A percentile compares a stretch with the other conserved stretches of the same genome.
Conservation (phyloP, 2,329 filamentous ascomycete species). For the Venturia carpophila region DNA sequence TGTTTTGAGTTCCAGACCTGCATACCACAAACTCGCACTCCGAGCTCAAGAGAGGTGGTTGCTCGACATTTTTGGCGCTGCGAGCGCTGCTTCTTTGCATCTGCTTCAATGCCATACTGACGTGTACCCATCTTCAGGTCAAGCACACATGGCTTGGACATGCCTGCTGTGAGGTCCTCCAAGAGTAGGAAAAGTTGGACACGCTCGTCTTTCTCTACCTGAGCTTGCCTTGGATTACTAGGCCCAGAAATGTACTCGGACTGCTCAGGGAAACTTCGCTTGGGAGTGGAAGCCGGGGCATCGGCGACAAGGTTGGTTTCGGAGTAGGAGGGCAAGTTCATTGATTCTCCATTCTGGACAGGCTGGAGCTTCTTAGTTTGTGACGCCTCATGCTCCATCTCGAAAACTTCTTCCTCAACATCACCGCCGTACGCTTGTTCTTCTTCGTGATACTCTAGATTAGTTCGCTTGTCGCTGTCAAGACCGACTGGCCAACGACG, state of each 20-base stretch:
- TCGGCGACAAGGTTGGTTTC: constrained; percentile 23
- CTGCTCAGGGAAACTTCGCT: not conserved
- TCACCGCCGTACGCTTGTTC: constrained; percentile 72
- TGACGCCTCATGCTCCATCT: constrained; percentile 50
- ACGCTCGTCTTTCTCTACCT: constrained; percentile 47
- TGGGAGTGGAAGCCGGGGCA: constrained; percentile 28
- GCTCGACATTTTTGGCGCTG: constrained; percentile 87
- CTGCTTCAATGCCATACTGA: constrained; percentile 90
- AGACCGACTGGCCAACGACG: constrained; percentile 65
- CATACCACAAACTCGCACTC: constrained; percentile 88
- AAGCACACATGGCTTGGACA: constrained; percentile 94
- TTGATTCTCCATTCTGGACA: not conserved
- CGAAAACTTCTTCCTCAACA: constrained; percentile 61
- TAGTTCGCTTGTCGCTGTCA: constrained; percentile 54
- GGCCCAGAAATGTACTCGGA: constrained; percentile 22
- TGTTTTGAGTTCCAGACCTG: constrained; percentile 88
- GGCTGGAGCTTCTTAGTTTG: constrained; percentile 20
- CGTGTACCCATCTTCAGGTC: constrained; percentile 98
- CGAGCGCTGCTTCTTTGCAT: constrained; percentile 83
- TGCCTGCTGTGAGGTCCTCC: constrained; percentile 91
- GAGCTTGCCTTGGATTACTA: constrained; percentile 38
- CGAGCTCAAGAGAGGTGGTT: constrained; percentile 85
- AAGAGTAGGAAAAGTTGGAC: constrained; percentile 89
- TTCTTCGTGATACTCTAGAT: constrained; percentile 82
- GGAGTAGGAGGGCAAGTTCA: not conserved